Evolutionary conservation across 2,329 filamentous ascomycete species (phyloP), one percentile per base, ranked within the genome.

Genomic region (Sporothrix inflata): DNA sequence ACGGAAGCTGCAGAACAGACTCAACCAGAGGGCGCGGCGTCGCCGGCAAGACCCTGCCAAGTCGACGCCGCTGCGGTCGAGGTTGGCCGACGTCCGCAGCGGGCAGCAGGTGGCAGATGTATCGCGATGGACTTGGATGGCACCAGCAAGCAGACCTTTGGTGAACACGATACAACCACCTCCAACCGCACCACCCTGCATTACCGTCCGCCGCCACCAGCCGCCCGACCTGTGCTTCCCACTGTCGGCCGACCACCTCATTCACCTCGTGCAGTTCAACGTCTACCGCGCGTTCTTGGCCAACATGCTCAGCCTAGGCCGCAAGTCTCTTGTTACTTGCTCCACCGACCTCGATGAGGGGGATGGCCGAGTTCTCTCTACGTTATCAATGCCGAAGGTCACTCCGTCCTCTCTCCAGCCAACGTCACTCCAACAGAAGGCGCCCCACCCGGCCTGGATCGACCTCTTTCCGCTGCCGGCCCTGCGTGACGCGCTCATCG

Each of bases 221-320:
- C 8, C 12, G 4, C 34, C 57, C 16, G 57, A 63, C 11, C 34
- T 63, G 5, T 42, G 11, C 57, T 63, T 63, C 30, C 57, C 57
- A 16, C 34, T 63, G 14, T 63, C 57, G 5, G 19, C 34, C 16
- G 57, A 63, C 57, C 57, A 63, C 12, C 57, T 63, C 30, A 63
- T 42, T 16, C 57, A 63, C 34, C 57, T 63, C 16, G 57, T 63
- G 2, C 57, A 63, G 30, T 34, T 63, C 57, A 63, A 63, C 34
- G 57, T 63, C 30, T 63, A 63, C 57, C 57, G 57, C 16, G 57
- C 57, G 1, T 34, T 63, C 1, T 14, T 63, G 5, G 19, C 57
- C 19, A 63, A 63, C 38, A 63, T 63, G 57, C 57, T 42, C 3
- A 63, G 57, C 30, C 57, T 63, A 4, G 57, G 57, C n/a, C 57